A percentile compares a stretch with the other conserved stretches of the same genome.
Evolutionary conservation across 2,329 filamentous ascomycete species (phyloP).

Genomic region (Stachybotrys chartarum): DNA sequence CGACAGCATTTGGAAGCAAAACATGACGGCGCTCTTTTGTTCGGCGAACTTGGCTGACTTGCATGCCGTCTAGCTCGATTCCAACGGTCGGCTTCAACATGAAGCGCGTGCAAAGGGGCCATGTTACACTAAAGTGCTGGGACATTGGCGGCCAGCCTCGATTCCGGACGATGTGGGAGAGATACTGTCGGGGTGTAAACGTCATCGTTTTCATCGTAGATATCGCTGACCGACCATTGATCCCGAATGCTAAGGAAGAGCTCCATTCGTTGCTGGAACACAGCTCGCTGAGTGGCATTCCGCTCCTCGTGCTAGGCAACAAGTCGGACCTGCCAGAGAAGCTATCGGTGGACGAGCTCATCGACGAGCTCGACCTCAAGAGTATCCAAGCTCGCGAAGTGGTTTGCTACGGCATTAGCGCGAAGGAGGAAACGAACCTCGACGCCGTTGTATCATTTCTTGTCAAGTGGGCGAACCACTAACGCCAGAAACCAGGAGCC

Average conservation of each 20-base stretch:
- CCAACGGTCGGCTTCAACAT: constrained; percentile 99
- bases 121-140: constrained; percentile 99
- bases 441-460: constrained; percentile 96
- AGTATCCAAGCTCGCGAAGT: constrained; percentile 87
- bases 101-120: constrained; percentile 94
- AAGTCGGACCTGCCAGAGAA: constrained; percentile 94
- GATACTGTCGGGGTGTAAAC: constrained; percentile 95
- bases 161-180: constrained; percentile 98
- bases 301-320: constrained; percentile 89
- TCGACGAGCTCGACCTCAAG: constrained; percentile 86
- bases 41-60: constrained; percentile 25
- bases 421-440: constrained; percentile 97
- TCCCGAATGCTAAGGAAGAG: constrained; percentile 84
- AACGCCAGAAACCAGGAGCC: constrained; percentile 16
- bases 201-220: constrained; percentile 99
- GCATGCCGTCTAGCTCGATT: constrained; percentile 66
- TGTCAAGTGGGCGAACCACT: constrained; percentile 79
- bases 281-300: constrained; percentile 79
- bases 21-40: too few relatives aligned
- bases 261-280: constrained; percentile 84
- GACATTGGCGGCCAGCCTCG: constrained; percentile 94
- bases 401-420: constrained; percentile 97
- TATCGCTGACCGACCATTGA: constrained; percentile 74
- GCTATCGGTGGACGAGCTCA: constrained; percentile 87
- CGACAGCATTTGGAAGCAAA: too few relatives aligned